Evolutionary conservation across 495 filamentous ascomycete species (phyloP).

Genomic region (Tuber brumale): DNA sequence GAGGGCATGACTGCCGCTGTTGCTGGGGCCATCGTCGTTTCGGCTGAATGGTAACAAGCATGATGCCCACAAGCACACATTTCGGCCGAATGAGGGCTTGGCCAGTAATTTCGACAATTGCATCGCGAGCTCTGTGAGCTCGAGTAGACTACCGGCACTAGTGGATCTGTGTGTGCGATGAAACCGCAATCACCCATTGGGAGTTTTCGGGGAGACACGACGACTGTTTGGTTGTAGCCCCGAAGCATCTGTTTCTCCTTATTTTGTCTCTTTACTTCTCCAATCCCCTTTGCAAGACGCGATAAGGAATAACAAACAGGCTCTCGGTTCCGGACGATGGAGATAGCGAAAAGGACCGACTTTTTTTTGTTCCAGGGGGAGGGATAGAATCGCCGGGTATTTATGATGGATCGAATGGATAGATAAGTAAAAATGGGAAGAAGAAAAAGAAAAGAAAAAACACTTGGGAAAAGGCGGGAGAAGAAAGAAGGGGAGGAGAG

Average conservation of each 20-base stretch:
- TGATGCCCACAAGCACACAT: constrained; percentile 33
- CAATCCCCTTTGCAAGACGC: neutral
- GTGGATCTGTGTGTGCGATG: constrained; percentile 18
- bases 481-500: neutral
- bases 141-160: constrained; percentile 20
- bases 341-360: neutral
- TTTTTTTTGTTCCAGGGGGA: neutral
- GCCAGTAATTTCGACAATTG: constrained; percentile 34
- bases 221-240: constrained; percentile 24
- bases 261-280: neutral
- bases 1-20: constrained; percentile 6
- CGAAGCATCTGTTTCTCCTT: constrained; percentile 20
- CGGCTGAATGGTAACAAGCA: constrained; percentile 30
- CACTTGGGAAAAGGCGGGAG: neutral
- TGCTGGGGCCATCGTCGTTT: constrained; percentile 27
- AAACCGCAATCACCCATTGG: constrained; percentile 34
- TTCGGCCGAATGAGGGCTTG: constrained; percentile 28
- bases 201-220: constrained; percentile 23
- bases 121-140: constrained; percentile 22
- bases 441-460: neutral
- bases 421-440: neutral
- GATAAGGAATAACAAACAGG: neutral
- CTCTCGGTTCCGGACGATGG: neutral
- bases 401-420: constrained; percentile 4
- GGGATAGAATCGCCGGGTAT: neutral